Base-by-base conservation (phyloP, 441 rosid species). In the Gossypium schwendimanii region DNA sequence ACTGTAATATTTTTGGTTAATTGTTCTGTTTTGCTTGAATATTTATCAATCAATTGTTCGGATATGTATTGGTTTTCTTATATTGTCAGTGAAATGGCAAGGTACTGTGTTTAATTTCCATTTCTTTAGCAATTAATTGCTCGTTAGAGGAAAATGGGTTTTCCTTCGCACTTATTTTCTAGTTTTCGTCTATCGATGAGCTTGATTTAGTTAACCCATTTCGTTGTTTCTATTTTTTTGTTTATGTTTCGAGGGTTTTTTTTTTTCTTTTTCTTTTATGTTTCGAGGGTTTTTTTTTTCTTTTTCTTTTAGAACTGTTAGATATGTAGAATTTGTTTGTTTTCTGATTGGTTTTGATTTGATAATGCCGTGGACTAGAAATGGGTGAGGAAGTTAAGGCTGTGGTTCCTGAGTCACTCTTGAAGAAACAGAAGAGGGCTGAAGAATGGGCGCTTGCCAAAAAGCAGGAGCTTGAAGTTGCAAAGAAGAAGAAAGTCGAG, bases 371-470 rank as follows among this genome's bases (percentile, higher is more conserved):
- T 26, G 36, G 63, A 26, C 39, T 24, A 58, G 63, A 58, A 24
- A 58, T 58, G 39, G 39, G 17, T 24, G 63, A 20, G 28, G 84
- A 72, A 71, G 78, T 63, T 69, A 78, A 81, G 82, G 82, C 39
- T 11, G 54, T 84, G 0, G 36, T 88, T 36, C 97, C 97, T 0
- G 97, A 93, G 79, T 91, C 95, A 2, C 83, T 85, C 15, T 61
- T 91, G 70, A 91, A 89, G 78, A 93, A 91, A 83, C 80, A 80
- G 72, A 91, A 91, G 87, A 91, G 97, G 66, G 73, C 76, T n/a
- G 90, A 82, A 70, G 89, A 89, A 52, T 91, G 97, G 90, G 90
- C 83, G 15, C 61, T 81, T 69, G 85, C 87, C 2, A 85, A 81
- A 77, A 89, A 74, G 73, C 81, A 81, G 28, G 87, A 76, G 36